Base-by-base conservation (phyloP, 345 rosid genomes). In the Arabidopsis arenosa region DNA sequence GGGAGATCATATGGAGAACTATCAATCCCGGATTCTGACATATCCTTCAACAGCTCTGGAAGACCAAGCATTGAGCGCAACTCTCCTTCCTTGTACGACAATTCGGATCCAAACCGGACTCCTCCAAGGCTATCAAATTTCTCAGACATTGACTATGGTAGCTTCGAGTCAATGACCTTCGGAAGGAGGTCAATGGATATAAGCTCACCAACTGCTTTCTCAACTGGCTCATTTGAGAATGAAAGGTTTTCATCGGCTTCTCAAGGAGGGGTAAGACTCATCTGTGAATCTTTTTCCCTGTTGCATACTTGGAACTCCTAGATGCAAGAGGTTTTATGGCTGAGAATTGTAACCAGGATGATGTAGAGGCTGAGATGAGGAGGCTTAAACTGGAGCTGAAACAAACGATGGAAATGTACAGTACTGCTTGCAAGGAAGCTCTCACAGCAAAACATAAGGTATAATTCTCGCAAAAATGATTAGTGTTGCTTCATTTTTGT, bases 401-500 rank as follows among this genome's bases (percentile, higher is more conserved):
- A 83, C 98, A 94, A 75, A 94, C 98, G 7, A 94, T 94, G 91
- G 92, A 92, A 65, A 89, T 92, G 98, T 94, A 90, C 79, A 88
- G 91, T 56, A 81, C 88, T 51, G 97, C 98, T 52, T 94, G 96
- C 82, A 92, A 88, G 77, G 98, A 94, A 85, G 98, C 98, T 5
- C 90, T 92, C 79, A 52, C 89, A 8, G 96, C 98, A 53, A 92
- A 90, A 75, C 85, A 89, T 26, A 92, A 87, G 93, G 97, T 91
- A 74, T 85, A 68, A 53, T 60, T 15, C 33, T 9, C 32, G 14
- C 41, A 28, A 37, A 49, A 75, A 75, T 23, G 63, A 60, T 21
- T n/a, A 7, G 17, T 7, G 49, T 26, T 28, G 32, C 41, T 69
- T 76, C 80, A 33, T n/a, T 68, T 51, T 52, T 66, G 49, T 74